Base-by-base conservation (phyloP, 1,284 basidiomycete genomes). In the Entoloma clypeatum region DNA sequence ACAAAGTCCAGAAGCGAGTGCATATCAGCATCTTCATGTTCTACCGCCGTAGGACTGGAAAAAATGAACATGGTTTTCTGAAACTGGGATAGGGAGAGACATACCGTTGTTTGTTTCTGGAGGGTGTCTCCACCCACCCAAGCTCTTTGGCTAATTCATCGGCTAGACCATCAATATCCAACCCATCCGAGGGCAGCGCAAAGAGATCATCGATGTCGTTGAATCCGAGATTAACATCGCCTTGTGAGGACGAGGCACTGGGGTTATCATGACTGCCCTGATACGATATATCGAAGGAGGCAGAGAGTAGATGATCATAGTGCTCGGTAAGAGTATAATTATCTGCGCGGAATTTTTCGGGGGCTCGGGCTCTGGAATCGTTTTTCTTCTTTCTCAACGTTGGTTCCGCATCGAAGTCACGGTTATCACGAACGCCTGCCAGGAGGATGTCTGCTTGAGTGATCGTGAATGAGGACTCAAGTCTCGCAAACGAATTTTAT, bases 101-200 rank as follows among this genome's bases (percentile, higher is more conserved):
- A 31, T 43, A 58, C 54, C 28, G n/a, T 24, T 53, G 35, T 22
- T 40, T 52, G 21, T 56, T 47, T 19, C 57, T 61, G 14, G 52
- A 32, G 3, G 61, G 59, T 37, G 61, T 60, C 24, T 52, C 54
- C 10, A 69, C 75, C 85, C 86, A 88, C 23, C 84, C 86, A 3
- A 88, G 66, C 52, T 88, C 86, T 47, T 68, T 70, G 3, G 79
- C 82, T 18, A 88, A 63, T 50, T 88, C 86, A 30, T 86, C 84
- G 2, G 74, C 79, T 13, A 84, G 61, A 11, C 65, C 75, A n/a
- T 63, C 75, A 16, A 81, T 57, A 44, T 77, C 81, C 13, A 81
- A 53, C 11, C 67, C 79, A 40, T 79, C 81, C 5, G 70, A 68
- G 9, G 64, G 56, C 1, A 53, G 63, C 43, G 81, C 71, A 19